phyloP scores from a whole-genome alignment of 2,329 filamentous ascomycete genomes.

The Metarhizium rileyi region DNA sequence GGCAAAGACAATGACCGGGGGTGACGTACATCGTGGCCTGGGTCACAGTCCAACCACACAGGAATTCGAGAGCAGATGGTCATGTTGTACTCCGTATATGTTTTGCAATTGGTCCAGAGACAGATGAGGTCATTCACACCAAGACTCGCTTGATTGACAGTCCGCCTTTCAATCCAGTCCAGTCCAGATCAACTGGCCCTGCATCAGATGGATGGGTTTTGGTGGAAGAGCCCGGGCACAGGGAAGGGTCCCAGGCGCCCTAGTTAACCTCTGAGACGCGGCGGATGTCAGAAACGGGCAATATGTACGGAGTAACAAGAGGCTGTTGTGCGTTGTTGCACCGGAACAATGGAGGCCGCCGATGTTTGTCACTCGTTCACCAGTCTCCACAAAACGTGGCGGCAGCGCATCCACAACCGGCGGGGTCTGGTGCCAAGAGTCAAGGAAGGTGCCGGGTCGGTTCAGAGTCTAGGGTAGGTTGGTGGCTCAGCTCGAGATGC shows the following conservation, averaged over 20 bases:
- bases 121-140: background rate
- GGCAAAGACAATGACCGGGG: background rate
- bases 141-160: background rate
- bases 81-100: background rate
- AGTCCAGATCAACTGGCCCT: background rate
- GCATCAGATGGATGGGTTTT: background rate
- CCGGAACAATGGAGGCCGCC: background rate
- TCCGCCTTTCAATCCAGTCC: background rate
- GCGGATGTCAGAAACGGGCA: no score
- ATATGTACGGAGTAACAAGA: no score
- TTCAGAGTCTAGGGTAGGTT: no score
- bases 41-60: conserved; percentile 53
- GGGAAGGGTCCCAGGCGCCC: no score
- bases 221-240: no score
- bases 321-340: background rate
- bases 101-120: background rate
- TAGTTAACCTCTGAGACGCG: no score
- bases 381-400: background rate
- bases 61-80: conserved; percentile 27
- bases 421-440: no score
- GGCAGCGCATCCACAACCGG: background rate
- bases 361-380: no score
- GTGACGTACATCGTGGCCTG: conserved; percentile 56
- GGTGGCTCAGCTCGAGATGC: no score
- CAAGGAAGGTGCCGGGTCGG: no score